Evolutionary conservation across 352 stramenopile genomes (phyloP).

Genomic region (Pythium brachiatum): DNA sequence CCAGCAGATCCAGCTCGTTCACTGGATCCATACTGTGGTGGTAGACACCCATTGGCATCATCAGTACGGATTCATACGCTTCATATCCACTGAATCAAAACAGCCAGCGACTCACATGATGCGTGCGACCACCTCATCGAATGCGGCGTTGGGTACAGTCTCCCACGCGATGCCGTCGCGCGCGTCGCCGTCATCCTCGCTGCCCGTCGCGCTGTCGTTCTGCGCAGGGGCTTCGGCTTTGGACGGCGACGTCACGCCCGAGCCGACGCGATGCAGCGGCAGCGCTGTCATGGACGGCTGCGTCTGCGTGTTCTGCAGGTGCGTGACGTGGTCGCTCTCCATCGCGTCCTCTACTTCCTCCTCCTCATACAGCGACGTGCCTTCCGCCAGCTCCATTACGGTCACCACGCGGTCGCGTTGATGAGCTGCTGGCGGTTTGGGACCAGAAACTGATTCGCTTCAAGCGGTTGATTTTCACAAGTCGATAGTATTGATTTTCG

Average conservation of each 20-base stretch:
- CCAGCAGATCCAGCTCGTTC: slow-evolving; percentile 28
- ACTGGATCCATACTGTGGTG: slow-evolving; percentile 38
- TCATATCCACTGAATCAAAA: not conserved
- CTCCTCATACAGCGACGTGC: slow-evolving; percentile 2
- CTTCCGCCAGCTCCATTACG: not conserved
- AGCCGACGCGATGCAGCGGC: slow-evolving; percentile 1
- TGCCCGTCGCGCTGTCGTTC: not conserved
- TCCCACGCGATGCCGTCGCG: slow-evolving; percentile 22
- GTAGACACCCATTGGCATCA: too few relatives aligned
- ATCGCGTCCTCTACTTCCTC: not conserved
- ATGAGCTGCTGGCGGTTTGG: not conserved
- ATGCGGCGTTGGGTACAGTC: slow-evolving; percentile 34
- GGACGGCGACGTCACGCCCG: not conserved
- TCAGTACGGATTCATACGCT: too few relatives aligned
- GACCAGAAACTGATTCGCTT: not conserved
- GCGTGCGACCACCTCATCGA: slow-evolving; percentile 45
- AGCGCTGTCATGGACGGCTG: not conserved
- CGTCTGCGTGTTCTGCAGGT: not conserved
- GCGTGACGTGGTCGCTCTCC: not conserved
- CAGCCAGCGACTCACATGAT: slow-evolving; percentile 40
- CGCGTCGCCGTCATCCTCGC: not conserved
- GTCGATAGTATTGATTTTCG: not conserved
- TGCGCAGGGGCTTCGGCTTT: not conserved
- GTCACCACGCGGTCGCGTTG: not conserved
- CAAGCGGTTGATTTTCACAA: not conserved